Percentiles rank a stretch among this genome's conserved stretches.
phyloP scores from a whole-genome alignment of 306 rosid genomes.

The Ammopiptanthus mongolicus region DNA sequence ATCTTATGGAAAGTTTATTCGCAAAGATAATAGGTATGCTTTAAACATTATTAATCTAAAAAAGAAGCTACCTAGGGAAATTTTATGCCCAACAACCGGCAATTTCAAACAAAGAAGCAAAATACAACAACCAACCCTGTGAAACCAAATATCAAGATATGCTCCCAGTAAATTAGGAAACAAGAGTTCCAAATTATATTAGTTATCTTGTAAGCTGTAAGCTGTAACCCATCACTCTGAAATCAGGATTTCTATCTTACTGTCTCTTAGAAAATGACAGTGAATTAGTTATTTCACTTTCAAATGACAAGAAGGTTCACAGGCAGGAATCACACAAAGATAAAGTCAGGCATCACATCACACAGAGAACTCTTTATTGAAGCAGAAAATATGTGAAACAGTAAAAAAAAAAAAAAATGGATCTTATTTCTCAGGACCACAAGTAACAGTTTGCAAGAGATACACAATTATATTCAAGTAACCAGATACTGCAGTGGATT shows the following conservation, averaged over 20 bases:
- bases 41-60: not conserved
- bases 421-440: not conserved
- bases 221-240: not conserved
- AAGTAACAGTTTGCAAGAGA: not conserved
- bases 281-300: not conserved
- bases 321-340: not conserved
- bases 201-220: not conserved
- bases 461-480: not conserved
- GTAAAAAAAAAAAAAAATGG: not conserved
- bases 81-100: not conserved
- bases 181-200: too few species aligned
- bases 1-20: not conserved
- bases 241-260: not conserved
- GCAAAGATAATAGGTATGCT: not conserved
- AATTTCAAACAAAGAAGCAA: not conserved
- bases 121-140: not conserved
- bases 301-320: not conserved
- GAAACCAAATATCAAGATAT: too few species aligned
- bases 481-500: not conserved
- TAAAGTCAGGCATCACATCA: not conserved
- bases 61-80: not conserved
- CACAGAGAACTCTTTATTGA: not conserved
- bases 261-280: not conserved
- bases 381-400: not conserved
- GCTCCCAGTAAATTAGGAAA: too few species aligned